These are phyloP conservation scores for Pseudogymnoascus sp. DNA, from an alignment of 2,329 filamentous ascomycete species.

Conservation along the genomic window DNA sequence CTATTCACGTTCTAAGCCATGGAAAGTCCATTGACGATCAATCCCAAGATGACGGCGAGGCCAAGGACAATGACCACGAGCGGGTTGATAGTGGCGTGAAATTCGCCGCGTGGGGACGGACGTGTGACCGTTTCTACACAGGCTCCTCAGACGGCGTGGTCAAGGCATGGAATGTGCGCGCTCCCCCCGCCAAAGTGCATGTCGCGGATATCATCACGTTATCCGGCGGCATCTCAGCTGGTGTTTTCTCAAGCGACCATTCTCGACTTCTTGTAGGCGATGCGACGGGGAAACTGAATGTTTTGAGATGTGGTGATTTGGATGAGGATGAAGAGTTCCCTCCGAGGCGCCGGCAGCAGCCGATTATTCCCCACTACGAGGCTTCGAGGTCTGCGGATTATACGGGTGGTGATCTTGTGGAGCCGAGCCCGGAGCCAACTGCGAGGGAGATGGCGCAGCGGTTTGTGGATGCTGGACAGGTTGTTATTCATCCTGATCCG, in stretches of 20 bases:
- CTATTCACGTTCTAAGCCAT: constrained; percentile 50
- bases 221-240: constrained; percentile 49
- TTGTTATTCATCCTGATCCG: constrained; percentile 38
- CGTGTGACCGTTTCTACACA: constrained; percentile 52
- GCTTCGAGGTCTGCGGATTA: neutral
- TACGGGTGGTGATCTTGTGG: neutral
- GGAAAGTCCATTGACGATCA: constrained; percentile 33
- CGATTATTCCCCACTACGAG: constrained; percentile 41
- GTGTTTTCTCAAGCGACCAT: constrained; percentile 50
- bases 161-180: constrained; percentile 55
- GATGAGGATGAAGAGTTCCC: constrained; percentile 21
- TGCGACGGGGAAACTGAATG: constrained; percentile 51
- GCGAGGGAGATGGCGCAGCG: constrained; percentile 25
- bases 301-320: constrained; percentile 43
- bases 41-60: constrained; percentile 24
- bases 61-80: constrained; percentile 34
- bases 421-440: constrained; percentile 16
- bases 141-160: constrained; percentile 57
- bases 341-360: constrained; percentile 38
- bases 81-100: constrained; percentile 55
- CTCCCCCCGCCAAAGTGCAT: constrained; percentile 34
- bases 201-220: constrained; percentile 48
- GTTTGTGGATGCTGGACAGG: constrained; percentile 35
- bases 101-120: constrained; percentile 55
- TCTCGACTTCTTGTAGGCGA: constrained; percentile 53